phyloP scores from a whole-genome alignment of 495 filamentous ascomycete genomes.

The Trichoderma virens region DNA sequence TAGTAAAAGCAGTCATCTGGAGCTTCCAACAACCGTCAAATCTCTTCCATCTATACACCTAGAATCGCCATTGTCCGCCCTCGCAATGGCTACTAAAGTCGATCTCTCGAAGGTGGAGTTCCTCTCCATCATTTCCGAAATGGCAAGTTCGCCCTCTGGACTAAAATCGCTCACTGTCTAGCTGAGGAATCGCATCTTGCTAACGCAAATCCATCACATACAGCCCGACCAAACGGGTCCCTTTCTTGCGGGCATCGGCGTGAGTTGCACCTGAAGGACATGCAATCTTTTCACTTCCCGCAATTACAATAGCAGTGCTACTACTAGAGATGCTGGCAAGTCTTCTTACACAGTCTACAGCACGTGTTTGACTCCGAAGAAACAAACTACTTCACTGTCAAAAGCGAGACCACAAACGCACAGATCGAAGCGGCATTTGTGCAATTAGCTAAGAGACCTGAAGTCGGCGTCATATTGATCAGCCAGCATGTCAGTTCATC shows the following conservation, averaged over 20 bases:
- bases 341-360: conserved; percentile 20
- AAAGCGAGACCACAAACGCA: conserved; percentile 78
- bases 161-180: background rate
- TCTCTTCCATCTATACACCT: conserved; percentile 5
- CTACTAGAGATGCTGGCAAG: background rate
- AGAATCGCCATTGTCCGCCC: conserved; percentile 22
- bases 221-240: conserved; percentile 92
- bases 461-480: conserved; percentile 92
- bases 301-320: background rate
- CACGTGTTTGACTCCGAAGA: conserved; percentile 59
- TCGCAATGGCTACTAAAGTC: conserved; percentile 44
- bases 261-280: conserved; percentile 38
- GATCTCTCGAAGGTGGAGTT: conserved; percentile 87
- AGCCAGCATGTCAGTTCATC: conserved; percentile 80
- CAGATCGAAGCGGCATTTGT: conserved; percentile 90
- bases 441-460: conserved; percentile 79
- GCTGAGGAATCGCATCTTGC: conserved; percentile 13
- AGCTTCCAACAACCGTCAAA: background rate
- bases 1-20: too few species aligned
- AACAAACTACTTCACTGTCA: conserved; percentile 96
- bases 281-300: too few species aligned
- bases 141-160: conserved; percentile 47
- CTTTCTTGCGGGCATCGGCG: conserved; percentile 88
- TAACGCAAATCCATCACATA: conserved; percentile 16
- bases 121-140: conserved; percentile 94